Conservation (phyloP, 495 filamentous ascomycete genomes). For the Talaromyces adpressus region DNA sequence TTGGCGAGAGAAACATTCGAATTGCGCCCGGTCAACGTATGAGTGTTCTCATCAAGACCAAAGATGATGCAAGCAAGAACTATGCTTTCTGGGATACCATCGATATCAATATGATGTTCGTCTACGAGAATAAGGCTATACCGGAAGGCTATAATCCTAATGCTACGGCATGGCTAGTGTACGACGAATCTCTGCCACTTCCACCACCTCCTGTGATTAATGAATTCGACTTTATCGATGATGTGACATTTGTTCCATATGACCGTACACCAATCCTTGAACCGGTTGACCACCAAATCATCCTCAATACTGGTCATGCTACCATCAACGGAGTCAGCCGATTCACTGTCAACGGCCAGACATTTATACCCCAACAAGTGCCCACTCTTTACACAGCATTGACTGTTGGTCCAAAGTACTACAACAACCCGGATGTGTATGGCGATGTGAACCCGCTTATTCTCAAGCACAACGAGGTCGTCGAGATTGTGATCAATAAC, state of each 20-base stretch:
- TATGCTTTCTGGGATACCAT: constrained; percentile 53
- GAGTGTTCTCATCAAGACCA: constrained; percentile 56
- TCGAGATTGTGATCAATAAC: constrained; percentile 62
- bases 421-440: constrained; percentile 40
- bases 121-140: constrained; percentile 26
- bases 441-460: constrained; percentile 39
- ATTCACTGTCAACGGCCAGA: constrained; percentile 37
- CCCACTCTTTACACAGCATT: constrained; percentile 72
- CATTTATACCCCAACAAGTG: constrained; percentile 54
- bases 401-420: constrained; percentile 32
- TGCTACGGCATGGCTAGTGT: constrained; percentile 73
- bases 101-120: constrained; percentile 49
- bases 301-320: constrained; percentile 43
- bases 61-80: constrained; percentile 35
- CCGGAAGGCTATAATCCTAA: constrained; percentile 54
- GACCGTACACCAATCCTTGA: constrained; percentile 49
- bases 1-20: constrained; percentile 50
- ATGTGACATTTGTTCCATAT: constrained; percentile 59
- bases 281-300: constrained; percentile 26
- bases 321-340: constrained; percentile 53
- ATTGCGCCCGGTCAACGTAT: constrained; percentile 65
- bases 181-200: constrained; percentile 52
- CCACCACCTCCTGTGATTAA: constrained; percentile 49
- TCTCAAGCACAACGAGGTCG: constrained; percentile 38
- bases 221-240: constrained; percentile 61